Percentiles rank a stretch among this genome's conserved stretches.
Evolutionary conservation across 306 rosid species (phyloP).

Genomic region (Ammopiptanthus mongolicus): DNA sequence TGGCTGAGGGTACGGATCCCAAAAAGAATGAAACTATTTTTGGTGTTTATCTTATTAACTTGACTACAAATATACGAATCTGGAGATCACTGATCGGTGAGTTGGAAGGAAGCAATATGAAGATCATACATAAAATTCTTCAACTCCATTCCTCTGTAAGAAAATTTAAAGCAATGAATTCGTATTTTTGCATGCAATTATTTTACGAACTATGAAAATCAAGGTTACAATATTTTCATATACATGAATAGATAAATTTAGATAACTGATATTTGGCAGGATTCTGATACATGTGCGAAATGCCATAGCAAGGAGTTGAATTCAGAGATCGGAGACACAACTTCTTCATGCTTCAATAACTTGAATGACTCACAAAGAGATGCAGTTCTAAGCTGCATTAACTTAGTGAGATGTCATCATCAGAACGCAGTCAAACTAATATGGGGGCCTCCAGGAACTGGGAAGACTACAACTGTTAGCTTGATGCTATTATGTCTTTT

Average conservation of each 20-base stretch:
- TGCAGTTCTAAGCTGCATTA: slow-evolving; percentile 1
- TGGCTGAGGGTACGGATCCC: background rate
- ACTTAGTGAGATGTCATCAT: background rate
- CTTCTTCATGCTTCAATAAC: background rate
- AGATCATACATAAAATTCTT: slow-evolving; percentile 11
- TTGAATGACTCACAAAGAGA: slow-evolving; percentile 13
- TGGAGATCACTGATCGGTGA: slow-evolving; percentile 16
- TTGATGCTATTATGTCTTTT: background rate
- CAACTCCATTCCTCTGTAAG: slow-evolving; percentile 12
- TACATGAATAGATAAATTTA: too few relatives aligned
- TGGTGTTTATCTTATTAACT: slow-evolving; percentile 23
- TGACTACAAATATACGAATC: slow-evolving; percentile 28
- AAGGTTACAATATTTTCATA: too few relatives aligned
- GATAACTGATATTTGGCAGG: slow-evolving; percentile 9
- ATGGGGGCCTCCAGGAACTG: slow-evolving; percentile 38
- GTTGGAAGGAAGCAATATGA: background rate
- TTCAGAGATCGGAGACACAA: background rate
- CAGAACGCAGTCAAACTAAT: slow-evolving; percentile 8
- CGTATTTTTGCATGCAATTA: background rate
- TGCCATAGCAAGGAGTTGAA: background rate
- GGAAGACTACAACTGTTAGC: slow-evolving; percentile 14
- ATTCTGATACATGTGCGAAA: background rate
- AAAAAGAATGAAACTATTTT: background rate
- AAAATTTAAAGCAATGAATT: background rate
- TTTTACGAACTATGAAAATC: background rate